A percentile compares a stretch with the other conserved stretches of the same genome.
These are phyloP conservation scores for Neurospora sp. DNA, from an alignment of 2,329 filamentous ascomycete genomes.

Conservation along the genomic window DNA sequence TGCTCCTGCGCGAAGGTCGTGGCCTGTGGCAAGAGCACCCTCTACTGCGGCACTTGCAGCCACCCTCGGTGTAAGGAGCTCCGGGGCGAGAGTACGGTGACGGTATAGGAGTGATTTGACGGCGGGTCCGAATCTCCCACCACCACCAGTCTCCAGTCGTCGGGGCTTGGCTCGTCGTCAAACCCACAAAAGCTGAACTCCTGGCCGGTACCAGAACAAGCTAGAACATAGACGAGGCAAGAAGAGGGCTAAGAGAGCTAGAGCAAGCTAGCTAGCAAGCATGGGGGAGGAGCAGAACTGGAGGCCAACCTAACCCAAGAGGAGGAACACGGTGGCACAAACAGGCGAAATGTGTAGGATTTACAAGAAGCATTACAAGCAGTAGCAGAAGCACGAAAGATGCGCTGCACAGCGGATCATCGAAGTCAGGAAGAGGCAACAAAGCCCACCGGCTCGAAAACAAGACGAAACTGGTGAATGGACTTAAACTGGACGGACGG, in stretches of 20 bases:
- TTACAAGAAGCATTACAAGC: background rate
- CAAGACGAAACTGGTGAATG: background rate
- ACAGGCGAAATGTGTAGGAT: background rate
- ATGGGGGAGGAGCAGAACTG: background rate
- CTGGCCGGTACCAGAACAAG: background rate
- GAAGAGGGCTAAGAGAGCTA: background rate
- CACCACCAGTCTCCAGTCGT: background rate
- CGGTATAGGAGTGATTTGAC: background rate
- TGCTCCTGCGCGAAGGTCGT: conserved; percentile 14
- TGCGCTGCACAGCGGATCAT: background rate
- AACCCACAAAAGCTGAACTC: background rate
- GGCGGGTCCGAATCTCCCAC: background rate
- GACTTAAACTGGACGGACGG: background rate
- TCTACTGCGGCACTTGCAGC: conserved; percentile 17
- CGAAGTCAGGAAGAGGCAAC: background rate
- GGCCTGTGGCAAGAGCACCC: conserved; percentile 17
- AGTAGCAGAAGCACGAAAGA: background rate
- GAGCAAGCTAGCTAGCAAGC: background rate
- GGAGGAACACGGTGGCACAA: background rate
- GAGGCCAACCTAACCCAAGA: background rate
- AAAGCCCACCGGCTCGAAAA: background rate
- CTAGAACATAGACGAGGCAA: background rate
- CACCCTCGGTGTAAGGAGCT: conserved; percentile 17
- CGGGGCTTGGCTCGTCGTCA: background rate
- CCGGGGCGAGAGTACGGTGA: conserved; percentile 8